phyloP scores from a whole-genome alignment of 768 basidiomycete species.

The Agaricus subrufescens region DNA sequence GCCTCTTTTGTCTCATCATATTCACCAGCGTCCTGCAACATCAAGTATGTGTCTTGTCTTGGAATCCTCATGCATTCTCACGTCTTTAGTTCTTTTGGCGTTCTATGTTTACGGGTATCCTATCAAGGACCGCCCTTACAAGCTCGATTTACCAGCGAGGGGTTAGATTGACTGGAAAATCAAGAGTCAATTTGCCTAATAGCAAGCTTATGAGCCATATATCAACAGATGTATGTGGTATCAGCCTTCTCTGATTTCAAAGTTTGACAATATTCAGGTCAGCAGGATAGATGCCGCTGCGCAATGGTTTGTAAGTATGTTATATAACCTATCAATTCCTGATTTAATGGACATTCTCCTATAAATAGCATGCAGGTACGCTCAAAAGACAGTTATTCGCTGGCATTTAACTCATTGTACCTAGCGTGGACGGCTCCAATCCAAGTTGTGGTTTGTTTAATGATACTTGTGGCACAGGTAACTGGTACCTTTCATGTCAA shows the following conservation, averaged over 20 bases:
- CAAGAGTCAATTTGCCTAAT: conserved; percentile 59
- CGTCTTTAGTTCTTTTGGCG: conserved; percentile 59
- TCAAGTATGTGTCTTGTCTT: conserved; percentile 35
- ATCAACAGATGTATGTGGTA: conserved; percentile 53
- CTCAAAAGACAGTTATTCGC: conserved; percentile 5
- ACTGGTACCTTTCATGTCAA: neutral
- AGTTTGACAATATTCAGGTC: conserved; percentile 28
- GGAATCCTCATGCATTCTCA: neutral
- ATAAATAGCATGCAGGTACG: conserved; percentile 35
- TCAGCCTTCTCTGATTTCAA: neutral
- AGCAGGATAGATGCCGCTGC: conserved; percentile 56
- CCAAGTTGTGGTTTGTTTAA: conserved; percentile 54
- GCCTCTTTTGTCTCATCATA: conserved; percentile 45
- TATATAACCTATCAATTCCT: neutral
- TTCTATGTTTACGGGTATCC: conserved; percentile 61
- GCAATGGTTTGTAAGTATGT: conserved; percentile 64
- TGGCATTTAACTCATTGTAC: neutral
- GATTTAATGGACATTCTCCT: neutral
- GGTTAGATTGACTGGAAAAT: conserved; percentile 59
- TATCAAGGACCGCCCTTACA: conserved; percentile 63
- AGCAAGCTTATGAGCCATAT: conserved; percentile 56
- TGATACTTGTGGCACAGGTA: conserved; percentile 56
- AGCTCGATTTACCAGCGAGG: conserved; percentile 68
- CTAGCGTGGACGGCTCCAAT: conserved; percentile 65
- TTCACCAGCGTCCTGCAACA: conserved; percentile 54